These are phyloP conservation scores for Colletotrichum gigasporum DNA, from an alignment of 2,329 filamentous ascomycete genomes.

Conservation along the genomic window DNA sequence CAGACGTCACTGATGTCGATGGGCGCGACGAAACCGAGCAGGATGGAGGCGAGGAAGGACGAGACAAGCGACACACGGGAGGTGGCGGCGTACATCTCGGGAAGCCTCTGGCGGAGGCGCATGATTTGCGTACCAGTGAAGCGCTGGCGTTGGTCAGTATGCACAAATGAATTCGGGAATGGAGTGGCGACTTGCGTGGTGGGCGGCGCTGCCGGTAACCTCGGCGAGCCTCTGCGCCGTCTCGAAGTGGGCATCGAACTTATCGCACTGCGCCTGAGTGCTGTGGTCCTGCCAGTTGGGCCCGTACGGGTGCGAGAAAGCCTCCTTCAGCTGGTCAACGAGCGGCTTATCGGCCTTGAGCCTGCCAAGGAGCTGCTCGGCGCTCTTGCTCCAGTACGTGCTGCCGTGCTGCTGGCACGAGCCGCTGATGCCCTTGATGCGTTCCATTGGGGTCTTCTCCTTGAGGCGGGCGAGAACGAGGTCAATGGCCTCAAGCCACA, in stretches of 20 bases:
- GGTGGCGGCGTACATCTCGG: slow-evolving; percentile 82
- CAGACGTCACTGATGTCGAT: slow-evolving; percentile 95
- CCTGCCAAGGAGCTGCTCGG: slow-evolving; percentile 68
- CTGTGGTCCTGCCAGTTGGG: slow-evolving; percentile 99
- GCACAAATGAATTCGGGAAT: neutral
- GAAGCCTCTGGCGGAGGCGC: slow-evolving; percentile 82
- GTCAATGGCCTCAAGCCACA: slow-evolving; percentile 95
- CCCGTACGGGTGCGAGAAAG: slow-evolving; percentile 85
- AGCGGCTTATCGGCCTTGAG: slow-evolving; percentile 71
- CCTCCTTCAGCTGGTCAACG: slow-evolving; percentile 75
- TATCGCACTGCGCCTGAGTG: slow-evolving; percentile 90
- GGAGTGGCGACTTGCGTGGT: slow-evolving; percentile 74
- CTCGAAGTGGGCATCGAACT: slow-evolving; percentile 80
- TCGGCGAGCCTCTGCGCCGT: slow-evolving; percentile 74
- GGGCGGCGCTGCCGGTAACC: slow-evolving; percentile 89
- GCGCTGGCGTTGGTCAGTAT: slow-evolving; percentile 61
- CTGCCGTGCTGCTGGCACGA: slow-evolving; percentile 98
- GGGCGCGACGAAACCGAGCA: slow-evolving; percentile 85
- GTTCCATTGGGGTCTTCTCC: slow-evolving; percentile 70
- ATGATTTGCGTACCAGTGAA: slow-evolving; percentile 99
- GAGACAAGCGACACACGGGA: slow-evolving; percentile 92
- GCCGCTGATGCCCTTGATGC: slow-evolving; percentile 84
- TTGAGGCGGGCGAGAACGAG: slow-evolving; percentile 80
- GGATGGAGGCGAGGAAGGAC: slow-evolving; percentile 91
- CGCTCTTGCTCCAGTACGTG: slow-evolving; percentile 86